Evolutionary conservation across 2,329 filamentous ascomycete species (phyloP).

Genomic region (Trichoderma semiorbis): DNA sequence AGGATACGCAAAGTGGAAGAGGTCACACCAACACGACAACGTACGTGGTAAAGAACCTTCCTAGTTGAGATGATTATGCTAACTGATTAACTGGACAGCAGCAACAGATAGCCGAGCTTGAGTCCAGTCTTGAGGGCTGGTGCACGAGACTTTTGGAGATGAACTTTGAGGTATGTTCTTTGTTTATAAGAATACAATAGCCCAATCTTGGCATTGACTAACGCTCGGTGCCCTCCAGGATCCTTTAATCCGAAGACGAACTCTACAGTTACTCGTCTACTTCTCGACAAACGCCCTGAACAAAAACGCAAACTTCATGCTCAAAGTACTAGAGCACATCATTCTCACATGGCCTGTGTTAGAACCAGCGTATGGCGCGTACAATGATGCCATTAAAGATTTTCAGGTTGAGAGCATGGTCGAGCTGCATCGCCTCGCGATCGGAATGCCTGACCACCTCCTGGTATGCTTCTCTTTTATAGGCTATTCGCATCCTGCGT

Average conservation of each 20-base stretch:
- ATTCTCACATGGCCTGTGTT: conserved; percentile 76
- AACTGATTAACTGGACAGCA: conserved; percentile 38
- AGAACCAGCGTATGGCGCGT: conserved; percentile 65
- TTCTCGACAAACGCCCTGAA: conserved; percentile 79
- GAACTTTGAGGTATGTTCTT: conserved; percentile 57
- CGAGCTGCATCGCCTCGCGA: conserved; percentile 83
- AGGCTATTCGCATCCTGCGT: neutral
- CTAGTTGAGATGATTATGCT: neutral
- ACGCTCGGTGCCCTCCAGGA: conserved; percentile 47
- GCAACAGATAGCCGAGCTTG: conserved; percentile 55
- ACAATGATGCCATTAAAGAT: conserved; percentile 86
- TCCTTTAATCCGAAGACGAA: conserved; percentile 76
- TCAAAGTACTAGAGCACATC: conserved; percentile 88
- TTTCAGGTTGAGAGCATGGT: conserved; percentile 80
- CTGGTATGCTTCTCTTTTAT: conserved; percentile 46
- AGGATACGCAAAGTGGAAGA: conserved; percentile 78
- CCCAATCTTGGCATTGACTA: neutral
- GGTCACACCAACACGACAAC: conserved; percentile 28
- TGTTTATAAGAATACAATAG: neutral
- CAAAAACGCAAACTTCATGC: conserved; percentile 74
- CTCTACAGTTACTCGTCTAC: conserved; percentile 77
- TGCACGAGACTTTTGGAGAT: conserved; percentile 67
- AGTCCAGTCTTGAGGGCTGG: conserved; percentile 67
- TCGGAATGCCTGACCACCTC: conserved; percentile 88
- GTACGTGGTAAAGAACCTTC: conserved; percentile 24